Conservation (phyloP, 108 stramenopile genomes). For the Aurantiochytrium sp. region DNA sequence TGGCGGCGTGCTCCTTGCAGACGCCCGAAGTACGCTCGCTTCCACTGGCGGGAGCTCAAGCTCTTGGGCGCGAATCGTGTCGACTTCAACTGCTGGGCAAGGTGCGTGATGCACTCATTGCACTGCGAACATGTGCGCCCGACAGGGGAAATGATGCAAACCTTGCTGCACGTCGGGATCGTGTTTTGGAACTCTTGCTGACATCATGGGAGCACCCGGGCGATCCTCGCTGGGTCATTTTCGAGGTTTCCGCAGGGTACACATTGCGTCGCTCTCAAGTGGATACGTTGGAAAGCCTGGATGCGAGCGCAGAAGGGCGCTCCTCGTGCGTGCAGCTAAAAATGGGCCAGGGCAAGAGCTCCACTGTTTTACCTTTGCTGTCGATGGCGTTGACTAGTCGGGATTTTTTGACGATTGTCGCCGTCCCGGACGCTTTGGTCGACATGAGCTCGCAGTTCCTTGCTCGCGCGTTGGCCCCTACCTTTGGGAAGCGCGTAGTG, state of each 20-base stretch:
- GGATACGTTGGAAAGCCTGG: neutral
- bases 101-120: too few relatives aligned
- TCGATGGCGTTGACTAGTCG: neutral
- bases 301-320: neutral
- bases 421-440: neutral
- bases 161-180: too few relatives aligned
- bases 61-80: neutral
- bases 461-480: neutral
- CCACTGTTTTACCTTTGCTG: neutral
- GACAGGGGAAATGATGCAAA: too few relatives aligned
- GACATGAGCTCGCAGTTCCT: neutral
- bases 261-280: neutral
- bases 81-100: too few relatives aligned
- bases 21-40: too few relatives aligned
- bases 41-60: neutral
- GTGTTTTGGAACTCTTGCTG: neutral
- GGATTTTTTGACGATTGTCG: neutral
- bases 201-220: neutral
- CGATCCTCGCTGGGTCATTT: neutral
- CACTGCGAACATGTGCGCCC: too few relatives aligned
- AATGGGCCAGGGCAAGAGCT: neutral
- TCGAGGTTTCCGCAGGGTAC: neutral
- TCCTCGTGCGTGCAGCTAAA: neutral
- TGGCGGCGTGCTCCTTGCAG: neutral
- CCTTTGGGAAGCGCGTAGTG: neutral